Conservation (phyloP, 495 filamentous ascomycete genomes). For the Echria macrotheca region DNA sequence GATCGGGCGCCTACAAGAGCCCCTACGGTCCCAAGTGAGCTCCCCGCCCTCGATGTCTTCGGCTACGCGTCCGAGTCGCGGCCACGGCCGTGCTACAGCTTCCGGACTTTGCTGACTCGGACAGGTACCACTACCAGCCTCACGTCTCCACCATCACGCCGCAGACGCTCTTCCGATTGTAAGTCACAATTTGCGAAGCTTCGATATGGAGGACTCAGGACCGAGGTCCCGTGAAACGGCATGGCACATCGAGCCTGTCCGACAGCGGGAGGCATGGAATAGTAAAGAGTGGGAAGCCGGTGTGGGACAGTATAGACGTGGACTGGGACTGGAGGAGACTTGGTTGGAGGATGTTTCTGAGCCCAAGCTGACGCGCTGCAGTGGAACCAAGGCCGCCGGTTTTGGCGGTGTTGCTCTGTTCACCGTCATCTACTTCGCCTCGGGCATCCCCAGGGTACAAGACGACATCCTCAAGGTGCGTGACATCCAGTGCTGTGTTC, state of each 20-base stretch:
- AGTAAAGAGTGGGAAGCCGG: no score
- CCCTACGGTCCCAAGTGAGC: constrained; percentile 50
- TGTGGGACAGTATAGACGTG: no score
- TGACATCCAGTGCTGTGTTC: neutral
- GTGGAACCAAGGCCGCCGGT: constrained; percentile 38
- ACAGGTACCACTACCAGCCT: constrained; percentile 45
- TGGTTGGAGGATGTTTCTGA: no score
- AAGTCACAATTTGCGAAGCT: constrained; percentile 19
- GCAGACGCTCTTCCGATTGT: constrained; percentile 33
- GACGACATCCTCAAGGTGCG: constrained; percentile 48
- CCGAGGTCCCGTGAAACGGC: no score
- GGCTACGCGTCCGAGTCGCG: no score
- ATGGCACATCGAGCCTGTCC: no score
- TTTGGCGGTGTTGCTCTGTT: constrained; percentile 54
- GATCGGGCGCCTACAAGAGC: constrained; percentile 39
- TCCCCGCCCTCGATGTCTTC: neutral
- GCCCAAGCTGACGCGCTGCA: constrained; percentile 23
- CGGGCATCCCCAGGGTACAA: constrained; percentile 51
- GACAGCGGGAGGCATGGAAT: no score
- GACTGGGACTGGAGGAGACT: neutral
- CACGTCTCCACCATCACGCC: constrained; percentile 34
- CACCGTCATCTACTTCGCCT: constrained; percentile 54
- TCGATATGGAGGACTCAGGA: neutral
- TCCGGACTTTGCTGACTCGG: constrained; percentile 15
- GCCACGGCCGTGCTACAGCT: no score